phyloP scores from a whole-genome alignment of 768 basidiomycete species.

The Trametes sanguinea region DNA sequence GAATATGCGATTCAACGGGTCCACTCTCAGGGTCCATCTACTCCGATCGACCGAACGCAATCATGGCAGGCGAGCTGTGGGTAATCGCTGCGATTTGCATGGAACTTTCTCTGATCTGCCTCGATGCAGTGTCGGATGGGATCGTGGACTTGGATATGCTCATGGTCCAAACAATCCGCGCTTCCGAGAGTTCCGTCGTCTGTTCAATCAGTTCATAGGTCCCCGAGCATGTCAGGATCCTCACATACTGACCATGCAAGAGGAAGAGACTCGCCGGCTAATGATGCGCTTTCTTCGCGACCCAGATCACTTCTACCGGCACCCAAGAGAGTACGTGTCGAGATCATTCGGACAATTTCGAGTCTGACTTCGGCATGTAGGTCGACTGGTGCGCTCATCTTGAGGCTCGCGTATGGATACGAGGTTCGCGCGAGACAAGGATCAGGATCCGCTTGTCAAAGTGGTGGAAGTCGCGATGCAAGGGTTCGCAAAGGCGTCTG shows the following conservation, averaged over 20 bases:
- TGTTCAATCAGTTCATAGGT: conserved; percentile 38
- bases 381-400: conserved; percentile 31
- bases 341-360: conserved; percentile 11
- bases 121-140: conserved; percentile 36
- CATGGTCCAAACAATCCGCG: conserved; percentile 35
- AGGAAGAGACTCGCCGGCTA: conserved; percentile 22
- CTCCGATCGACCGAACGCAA: conserved; percentile 35
- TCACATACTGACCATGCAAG: conserved; percentile 23
- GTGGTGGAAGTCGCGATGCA: conserved; percentile 33
- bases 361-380: conserved; percentile 13
- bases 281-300: conserved; percentile 21
- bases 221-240: conserved; percentile 30
- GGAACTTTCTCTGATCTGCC: not conserved
- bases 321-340: conserved; percentile 26
- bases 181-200: conserved; percentile 38
- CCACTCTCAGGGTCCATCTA: conserved; percentile 32
- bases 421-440: conserved; percentile 24
- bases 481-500: conserved; percentile 26
- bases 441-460: conserved; percentile 29
- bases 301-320: conserved; percentile 24
- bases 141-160: conserved; percentile 38
- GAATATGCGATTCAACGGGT: not conserved
- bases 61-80: conserved; percentile 38
- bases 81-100: not conserved
- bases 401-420: conserved; percentile 35